Conservation (phyloP, 768 basidiomycete species). For the Mycena epipterygia region DNA sequence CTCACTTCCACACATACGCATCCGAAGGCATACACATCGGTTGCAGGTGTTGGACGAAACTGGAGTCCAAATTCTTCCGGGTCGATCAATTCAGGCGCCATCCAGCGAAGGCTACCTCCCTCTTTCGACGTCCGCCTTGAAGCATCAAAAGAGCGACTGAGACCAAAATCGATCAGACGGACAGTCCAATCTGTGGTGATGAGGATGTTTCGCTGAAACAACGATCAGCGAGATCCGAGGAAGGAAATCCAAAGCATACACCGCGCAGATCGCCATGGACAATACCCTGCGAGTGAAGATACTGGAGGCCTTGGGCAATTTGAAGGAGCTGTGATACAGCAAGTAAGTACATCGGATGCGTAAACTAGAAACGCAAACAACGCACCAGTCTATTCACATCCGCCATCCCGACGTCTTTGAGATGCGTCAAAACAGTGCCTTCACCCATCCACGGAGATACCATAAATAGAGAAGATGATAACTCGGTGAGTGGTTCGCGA, state of each 20-base stretch:
- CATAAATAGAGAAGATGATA: slow-evolving; percentile 41
- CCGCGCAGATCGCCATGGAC: slow-evolving; percentile 41
- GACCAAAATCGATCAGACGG: slow-evolving; percentile 52
- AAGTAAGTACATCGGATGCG: not conserved
- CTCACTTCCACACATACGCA: slow-evolving; percentile 49
- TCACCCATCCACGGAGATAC: slow-evolving; percentile 49
- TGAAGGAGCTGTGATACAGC: slow-evolving; percentile 36
- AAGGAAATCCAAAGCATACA: slow-evolving; percentile 2
- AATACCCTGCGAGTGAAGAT: slow-evolving; percentile 40
- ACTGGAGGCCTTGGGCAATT: slow-evolving; percentile 40
- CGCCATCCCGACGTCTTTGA: slow-evolving; percentile 34
- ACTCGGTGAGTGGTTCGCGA: slow-evolving; percentile 41
- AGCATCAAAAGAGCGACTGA: slow-evolving; percentile 46
- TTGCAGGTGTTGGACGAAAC: slow-evolving; percentile 43
- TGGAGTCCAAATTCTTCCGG: slow-evolving; percentile 43
- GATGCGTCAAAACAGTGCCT: slow-evolving; percentile 42
- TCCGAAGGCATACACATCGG: slow-evolving; percentile 51
- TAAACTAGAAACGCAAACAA: not conserved
- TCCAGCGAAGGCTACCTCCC: slow-evolving; percentile 39
- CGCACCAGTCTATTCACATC: slow-evolving; percentile 38
- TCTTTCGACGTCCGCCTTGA: slow-evolving; percentile 31
- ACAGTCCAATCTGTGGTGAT: slow-evolving; percentile 46
- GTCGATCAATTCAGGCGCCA: slow-evolving; percentile 48
- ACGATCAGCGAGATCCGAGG: not conserved
- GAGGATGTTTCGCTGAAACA: slow-evolving; percentile 47